Evolutionary conservation across 768 basidiomycete genomes (phyloP).

Genomic region (Lactifluus echinatus): DNA sequence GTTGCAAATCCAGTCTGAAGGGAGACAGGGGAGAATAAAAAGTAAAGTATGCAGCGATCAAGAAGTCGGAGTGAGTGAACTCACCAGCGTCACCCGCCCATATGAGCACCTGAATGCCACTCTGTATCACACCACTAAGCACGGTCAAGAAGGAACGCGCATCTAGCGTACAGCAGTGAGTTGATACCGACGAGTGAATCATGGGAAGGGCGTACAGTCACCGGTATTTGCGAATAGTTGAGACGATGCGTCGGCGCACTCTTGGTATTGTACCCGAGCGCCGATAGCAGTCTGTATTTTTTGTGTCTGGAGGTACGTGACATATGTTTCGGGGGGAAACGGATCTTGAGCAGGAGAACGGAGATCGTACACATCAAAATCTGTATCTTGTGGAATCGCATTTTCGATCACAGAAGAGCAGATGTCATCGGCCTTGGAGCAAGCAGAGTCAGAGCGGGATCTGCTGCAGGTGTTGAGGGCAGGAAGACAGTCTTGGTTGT

Average conservation of each 20-base stretch:
- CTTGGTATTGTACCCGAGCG: slow-evolving; percentile 30
- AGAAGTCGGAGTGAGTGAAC: not conserved
- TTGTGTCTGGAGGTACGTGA: slow-evolving; percentile 19
- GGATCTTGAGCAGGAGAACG: slow-evolving; percentile 29
- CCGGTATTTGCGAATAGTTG: slow-evolving; percentile 32
- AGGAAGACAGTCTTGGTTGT: slow-evolving; percentile 31
- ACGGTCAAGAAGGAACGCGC: not conserved
- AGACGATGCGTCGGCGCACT: slow-evolving; percentile 31
- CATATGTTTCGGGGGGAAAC: slow-evolving; percentile 33
- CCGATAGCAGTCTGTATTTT: slow-evolving; percentile 28
- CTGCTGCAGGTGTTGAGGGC: slow-evolving; percentile 40
- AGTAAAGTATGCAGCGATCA: slow-evolving; percentile 24
- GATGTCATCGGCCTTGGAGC: slow-evolving; percentile 37
- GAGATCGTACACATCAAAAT: slow-evolving; percentile 41
- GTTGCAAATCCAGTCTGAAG: slow-evolving; percentile 38
- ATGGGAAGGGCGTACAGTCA: slow-evolving; percentile 36
- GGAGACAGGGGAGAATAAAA: slow-evolving; percentile 30
- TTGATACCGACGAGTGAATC: not conserved
- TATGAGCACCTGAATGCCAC: slow-evolving; percentile 37
- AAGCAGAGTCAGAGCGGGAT: slow-evolving; percentile 37
- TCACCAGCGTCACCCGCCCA: slow-evolving; percentile 34
- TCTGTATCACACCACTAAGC: slow-evolving; percentile 2
- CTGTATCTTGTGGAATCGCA: slow-evolving; percentile 33
- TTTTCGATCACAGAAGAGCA: slow-evolving; percentile 43
- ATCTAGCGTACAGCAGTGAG: slow-evolving; percentile 25